Percentiles rank a stretch among this genome's conserved stretches.
These are phyloP conservation scores for Austropuccinia psidii DNA, from an alignment of 1,284 basidiomycete genomes.

Conservation along the genomic window DNA sequence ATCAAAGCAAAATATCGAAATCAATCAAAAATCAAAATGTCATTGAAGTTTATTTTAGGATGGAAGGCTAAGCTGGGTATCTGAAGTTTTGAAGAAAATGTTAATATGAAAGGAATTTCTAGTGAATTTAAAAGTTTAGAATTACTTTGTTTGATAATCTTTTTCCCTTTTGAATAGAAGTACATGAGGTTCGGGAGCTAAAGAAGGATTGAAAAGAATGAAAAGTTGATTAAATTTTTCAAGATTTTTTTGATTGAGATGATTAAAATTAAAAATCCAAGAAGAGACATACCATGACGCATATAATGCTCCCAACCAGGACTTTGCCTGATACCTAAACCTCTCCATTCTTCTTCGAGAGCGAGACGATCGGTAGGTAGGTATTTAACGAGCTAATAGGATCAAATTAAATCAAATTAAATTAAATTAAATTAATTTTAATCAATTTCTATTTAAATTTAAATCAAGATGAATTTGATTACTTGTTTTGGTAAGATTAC, in stretches of 20 bases:
- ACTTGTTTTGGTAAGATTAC: constrained; percentile 39
- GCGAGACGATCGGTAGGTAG: constrained; percentile 37
- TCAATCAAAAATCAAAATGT: no score
- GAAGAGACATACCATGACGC: constrained; percentile 13
- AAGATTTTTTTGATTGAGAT: background rate
- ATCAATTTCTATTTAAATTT: no score
- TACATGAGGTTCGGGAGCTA: constrained; percentile 31
- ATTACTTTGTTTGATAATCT: constrained; percentile 35
- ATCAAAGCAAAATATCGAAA: no score
- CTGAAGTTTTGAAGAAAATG: no score
- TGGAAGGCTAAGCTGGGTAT: no score
- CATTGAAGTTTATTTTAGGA: no score
- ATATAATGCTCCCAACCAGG: constrained; percentile 36
- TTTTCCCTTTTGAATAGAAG: constrained; percentile 33
- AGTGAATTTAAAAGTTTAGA: no score
- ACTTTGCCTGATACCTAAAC: constrained; percentile 38
- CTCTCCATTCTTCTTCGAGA: constrained; percentile 38
- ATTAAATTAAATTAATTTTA: no score
- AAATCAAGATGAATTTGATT: background rate
- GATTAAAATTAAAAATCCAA: background rate
- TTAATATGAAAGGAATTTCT: no score
- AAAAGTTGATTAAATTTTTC: background rate
- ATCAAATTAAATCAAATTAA: background rate
- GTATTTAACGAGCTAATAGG: constrained; percentile 37
- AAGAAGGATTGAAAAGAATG: background rate